A percentile compares a stretch with the other conserved stretches of the same genome.
These are phyloP conservation scores for Gossypium gossypioides DNA, from an alignment of 441 rosid species.

Conservation along the genomic window DNA sequence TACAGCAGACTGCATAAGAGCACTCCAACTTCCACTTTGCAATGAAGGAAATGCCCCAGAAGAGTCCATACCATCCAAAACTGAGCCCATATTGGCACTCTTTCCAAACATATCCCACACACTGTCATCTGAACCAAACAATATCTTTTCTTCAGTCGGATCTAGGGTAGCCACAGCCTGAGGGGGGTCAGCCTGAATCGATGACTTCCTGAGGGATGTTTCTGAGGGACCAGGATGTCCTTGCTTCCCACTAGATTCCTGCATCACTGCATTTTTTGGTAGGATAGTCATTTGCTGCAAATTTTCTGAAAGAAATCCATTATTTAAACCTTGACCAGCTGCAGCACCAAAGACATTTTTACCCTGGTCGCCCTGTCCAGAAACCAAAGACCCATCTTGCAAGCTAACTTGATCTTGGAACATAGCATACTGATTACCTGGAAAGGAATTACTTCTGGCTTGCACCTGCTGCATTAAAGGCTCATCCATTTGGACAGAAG, in stretches of 20 bases:
- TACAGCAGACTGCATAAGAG: constrained; percentile 92
- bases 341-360: constrained; percentile 27
- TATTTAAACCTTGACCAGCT: constrained; percentile 34
- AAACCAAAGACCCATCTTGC: constrained; percentile 36
- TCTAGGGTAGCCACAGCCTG: constrained; percentile 62
- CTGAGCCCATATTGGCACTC: constrained; percentile 34
- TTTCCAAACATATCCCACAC: constrained; percentile 69
- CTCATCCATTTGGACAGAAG: constrained; percentile 45
- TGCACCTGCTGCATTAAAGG: constrained; percentile 36
- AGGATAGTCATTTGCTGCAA: constrained; percentile 34
- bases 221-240: constrained; percentile 33
- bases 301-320: constrained; percentile 35
- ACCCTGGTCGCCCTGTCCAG: constrained; percentile 41
- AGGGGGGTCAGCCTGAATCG: constrained; percentile 27
- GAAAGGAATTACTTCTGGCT: constrained; percentile 36
- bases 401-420: constrained; percentile 32
- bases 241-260: constrained; percentile 36
- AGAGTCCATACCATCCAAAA: constrained; percentile 37
- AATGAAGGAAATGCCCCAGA: constrained; percentile 49
- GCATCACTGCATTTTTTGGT: constrained; percentile 30
- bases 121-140: constrained; percentile 80
- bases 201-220: constrained; percentile 34
- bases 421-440: constrained; percentile 35
- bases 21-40: constrained; percentile 97
- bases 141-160: constrained; percentile 82